These are phyloP conservation scores for Nepenthes gracilis DNA, from an alignment of 148 eudicot genomes.

Conservation along the genomic window DNA sequence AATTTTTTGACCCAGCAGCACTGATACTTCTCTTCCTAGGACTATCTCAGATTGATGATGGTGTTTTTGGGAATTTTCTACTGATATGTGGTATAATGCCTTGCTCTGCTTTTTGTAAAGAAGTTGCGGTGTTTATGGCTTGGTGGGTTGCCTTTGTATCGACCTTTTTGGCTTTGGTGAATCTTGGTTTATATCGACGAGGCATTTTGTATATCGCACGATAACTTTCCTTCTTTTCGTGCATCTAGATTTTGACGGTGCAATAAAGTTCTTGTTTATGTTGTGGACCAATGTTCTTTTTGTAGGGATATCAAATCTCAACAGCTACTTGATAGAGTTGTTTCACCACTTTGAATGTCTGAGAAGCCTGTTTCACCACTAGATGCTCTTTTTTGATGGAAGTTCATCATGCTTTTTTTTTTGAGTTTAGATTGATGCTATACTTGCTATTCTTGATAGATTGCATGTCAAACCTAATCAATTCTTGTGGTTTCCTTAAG, in stretches of 20 bases:
- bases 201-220: conserved; percentile 75
- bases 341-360: too few relatives aligned
- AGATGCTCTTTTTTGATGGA: too few relatives aligned
- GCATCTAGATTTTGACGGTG: background rate
- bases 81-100: conserved; percentile 31
- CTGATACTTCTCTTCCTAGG: conserved; percentile 66
- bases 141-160: conserved; percentile 88
- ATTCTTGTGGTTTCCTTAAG: too few relatives aligned
- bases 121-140: conserved; percentile 60
- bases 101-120: conserved; percentile 46
- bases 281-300: too few relatives aligned
- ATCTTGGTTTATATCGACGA: conserved; percentile 63
- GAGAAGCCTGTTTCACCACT: too few relatives aligned
- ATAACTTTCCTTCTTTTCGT: conserved; percentile 8
- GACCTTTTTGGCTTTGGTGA: conserved; percentile 46
- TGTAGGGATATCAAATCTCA: too few relatives aligned
- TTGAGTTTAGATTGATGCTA: too few relatives aligned
- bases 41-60: conserved; percentile 46
- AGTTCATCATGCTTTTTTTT: too few relatives aligned
- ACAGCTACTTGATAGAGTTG: too few relatives aligned
- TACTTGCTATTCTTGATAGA: too few relatives aligned
- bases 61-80: conserved; percentile 30
- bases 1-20: conserved; percentile 57
- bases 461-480: too few relatives aligned
- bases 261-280: background rate